Evolutionary conservation across 1,139 yeast genomes (phyloP), one percentile per base, ranked within the genome.

Genomic region (Taiozyma onychis): DNA sequence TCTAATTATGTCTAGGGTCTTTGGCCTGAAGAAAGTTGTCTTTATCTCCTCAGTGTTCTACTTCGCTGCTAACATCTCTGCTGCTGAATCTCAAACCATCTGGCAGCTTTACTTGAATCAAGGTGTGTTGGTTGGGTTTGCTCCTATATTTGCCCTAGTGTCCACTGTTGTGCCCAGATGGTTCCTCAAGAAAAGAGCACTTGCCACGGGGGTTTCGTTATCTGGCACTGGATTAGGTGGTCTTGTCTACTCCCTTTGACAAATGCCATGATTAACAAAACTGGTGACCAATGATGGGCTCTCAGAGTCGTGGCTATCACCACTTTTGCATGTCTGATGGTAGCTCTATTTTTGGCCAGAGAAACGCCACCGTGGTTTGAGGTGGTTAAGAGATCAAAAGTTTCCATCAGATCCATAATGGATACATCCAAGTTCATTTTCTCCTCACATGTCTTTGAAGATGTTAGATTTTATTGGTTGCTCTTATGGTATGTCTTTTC

Each of bases 71-170:
- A 82, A 78, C 57, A 65, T 85, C 44, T 62, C 81, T 28, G 88
- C 90, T 1, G 81, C 88, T 0, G 81, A 77, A 60, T 73, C 88
- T 3, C 79, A 76, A 2, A 62, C 66, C 42, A 65, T 80, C 41
- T 79, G 85, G 80, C 87, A 83, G 53, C 65, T 85, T n/a, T 81
- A 78, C 60, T 63, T 82, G 44, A 77, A 87, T 13, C 89, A 85
- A 64, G 93, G 91, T 8, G 66, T 84, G 1, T 57, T 83, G 48
- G 73, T 80, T 41, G 88, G 90, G 1, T 54, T 80, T 54, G 76
- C 82, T 1, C 63, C 84, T 32, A 67, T 82, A 18, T 83, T 77
- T 54, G 75, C 82, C 10, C 88, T 90, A 0, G 77, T 79, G 2
- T 68, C 75, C 16, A 71, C 79, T 3, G 66, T 82, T 11, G 58